Percentiles rank a stretch among this genome's conserved stretches.
phyloP scores from a whole-genome alignment of 78 protist genomes.

The Dictyostelium firmibasis region DNA sequence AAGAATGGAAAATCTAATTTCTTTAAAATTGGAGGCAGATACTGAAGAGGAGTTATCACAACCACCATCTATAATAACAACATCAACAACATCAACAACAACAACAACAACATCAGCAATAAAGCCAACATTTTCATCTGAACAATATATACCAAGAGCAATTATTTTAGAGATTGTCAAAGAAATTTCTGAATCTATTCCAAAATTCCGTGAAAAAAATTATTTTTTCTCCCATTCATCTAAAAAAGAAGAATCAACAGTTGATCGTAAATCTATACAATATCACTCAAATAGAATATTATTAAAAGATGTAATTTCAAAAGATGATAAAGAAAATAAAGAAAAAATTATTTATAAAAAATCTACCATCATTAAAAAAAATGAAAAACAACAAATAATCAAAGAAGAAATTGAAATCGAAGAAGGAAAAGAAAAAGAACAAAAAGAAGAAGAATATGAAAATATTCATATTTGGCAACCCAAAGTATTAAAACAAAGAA shows the following conservation, averaged over 20 bases:
- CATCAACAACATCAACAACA: not conserved
- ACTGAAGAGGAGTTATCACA: not conserved
- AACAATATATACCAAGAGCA: not conserved
- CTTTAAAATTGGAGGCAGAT: not conserved
- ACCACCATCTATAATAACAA: not conserved
- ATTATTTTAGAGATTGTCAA: not conserved
- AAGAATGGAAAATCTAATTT: not conserved
- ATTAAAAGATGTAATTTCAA: not conserved
- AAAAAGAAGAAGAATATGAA: not conserved
- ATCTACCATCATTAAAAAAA: not conserved
- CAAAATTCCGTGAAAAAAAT: conserved; percentile 1
- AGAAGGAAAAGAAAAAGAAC: not conserved
- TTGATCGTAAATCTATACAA: not conserved
- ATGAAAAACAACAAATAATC: not conserved
- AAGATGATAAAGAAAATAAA: not conserved
- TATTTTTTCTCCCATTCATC: conserved; percentile 1
- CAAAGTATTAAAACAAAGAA: conserved; percentile 56
- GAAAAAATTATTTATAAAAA: not conserved
- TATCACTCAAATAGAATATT: conserved; percentile 24
- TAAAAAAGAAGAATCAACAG: not conserved
- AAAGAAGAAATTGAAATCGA: not conserved
- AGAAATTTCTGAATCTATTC: not conserved
- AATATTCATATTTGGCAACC: conserved; percentile 59
- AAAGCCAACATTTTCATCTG: not conserved
- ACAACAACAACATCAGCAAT: not conserved